Evolutionary conservation across 495 filamentous ascomycete species (phyloP).

Genomic region (Lepidopterella palustris): DNA sequence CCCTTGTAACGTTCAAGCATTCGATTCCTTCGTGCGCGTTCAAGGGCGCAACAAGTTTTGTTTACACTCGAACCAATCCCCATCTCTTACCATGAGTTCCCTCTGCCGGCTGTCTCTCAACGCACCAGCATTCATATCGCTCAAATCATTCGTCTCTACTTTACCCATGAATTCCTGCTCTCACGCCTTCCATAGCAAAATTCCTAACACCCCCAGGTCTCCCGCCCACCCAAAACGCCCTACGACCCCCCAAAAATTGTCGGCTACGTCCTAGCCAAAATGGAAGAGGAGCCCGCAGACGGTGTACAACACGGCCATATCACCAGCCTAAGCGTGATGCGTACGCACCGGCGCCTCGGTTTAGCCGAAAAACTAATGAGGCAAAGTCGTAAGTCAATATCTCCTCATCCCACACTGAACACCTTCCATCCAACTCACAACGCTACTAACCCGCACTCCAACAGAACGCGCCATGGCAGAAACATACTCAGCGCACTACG

Average conservation of each 20-base stretch:
- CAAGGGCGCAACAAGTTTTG: too few species aligned
- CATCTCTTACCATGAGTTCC: too few species aligned
- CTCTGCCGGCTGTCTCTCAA: too few species aligned
- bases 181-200: too few species aligned
- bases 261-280: constrained; percentile 98
- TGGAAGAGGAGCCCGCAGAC: constrained; percentile 96
- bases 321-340: constrained; percentile 90
- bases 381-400: constrained; percentile 81
- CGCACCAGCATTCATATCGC: too few species aligned
- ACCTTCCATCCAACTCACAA: neutral
- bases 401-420: constrained; percentile 5
- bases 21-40: too few species aligned
- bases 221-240: constrained; percentile 64
- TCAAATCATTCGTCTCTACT: too few species aligned
- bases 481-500: constrained; percentile 82
- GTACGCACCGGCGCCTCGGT: constrained; percentile 83
- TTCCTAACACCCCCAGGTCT: too few species aligned
- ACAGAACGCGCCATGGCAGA: constrained; percentile 94
- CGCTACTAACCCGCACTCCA: neutral
- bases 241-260: constrained; percentile 94
- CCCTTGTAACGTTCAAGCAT: too few species aligned
- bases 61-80: too few species aligned
- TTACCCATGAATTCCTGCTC: too few species aligned
- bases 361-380: constrained; percentile 96
- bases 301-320: constrained; percentile 94